These are phyloP conservation scores for Fusarium equiseti DNA, from an alignment of 2,329 filamentous ascomycete species.

Conservation along the genomic window DNA sequence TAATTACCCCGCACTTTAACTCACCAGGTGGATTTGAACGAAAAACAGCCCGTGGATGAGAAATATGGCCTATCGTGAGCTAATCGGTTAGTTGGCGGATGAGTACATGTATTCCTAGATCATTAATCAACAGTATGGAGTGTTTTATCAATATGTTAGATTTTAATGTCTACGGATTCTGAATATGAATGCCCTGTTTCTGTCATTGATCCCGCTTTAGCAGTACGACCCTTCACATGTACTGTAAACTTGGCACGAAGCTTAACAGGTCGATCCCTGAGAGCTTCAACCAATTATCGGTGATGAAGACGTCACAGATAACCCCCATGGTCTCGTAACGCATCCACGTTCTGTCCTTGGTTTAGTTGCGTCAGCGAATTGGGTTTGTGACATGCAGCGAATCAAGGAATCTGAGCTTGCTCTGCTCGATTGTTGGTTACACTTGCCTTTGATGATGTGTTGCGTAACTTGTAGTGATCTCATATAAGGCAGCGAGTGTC, in stretches of 20 bases:
- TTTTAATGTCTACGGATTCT: background rate
- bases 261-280: constrained; percentile 4
- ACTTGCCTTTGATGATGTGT: background rate
- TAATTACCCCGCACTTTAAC: constrained; percentile 1
- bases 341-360: constrained; percentile 5
- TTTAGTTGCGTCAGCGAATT: constrained; percentile 38
- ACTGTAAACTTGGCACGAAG: constrained; percentile 29
- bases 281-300: constrained; percentile 19
- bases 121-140: background rate
- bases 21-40: background rate
- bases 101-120: background rate
- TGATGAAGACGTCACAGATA: constrained; percentile 37
- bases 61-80: background rate
- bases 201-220: background rate
- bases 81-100: background rate
- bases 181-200: background rate
- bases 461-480: background rate
- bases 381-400: constrained; percentile 5
- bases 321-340: background rate
- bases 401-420: constrained; percentile 18
- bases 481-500: constrained; percentile 23
- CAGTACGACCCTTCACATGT: background rate
- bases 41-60: background rate
- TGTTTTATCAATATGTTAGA: background rate
- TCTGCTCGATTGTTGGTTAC: constrained; percentile 4